phyloP scores from a whole-genome alignment of 164 flowering plant genomes.

The Umbilicus rupestris region DNA sequence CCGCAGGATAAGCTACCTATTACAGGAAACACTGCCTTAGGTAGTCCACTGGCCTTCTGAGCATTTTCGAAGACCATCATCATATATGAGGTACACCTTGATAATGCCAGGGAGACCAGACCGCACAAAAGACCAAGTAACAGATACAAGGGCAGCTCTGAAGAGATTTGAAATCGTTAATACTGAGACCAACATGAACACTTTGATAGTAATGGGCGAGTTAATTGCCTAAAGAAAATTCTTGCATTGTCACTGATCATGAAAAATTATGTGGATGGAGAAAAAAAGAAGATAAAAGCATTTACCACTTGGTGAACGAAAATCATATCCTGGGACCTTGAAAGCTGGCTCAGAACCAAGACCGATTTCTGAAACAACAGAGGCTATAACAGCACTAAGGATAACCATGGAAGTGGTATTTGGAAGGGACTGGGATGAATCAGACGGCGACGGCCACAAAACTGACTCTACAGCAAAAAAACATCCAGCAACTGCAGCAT shows the following conservation, averaged over 20 bases:
- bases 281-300: neutral
- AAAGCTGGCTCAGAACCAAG: conserved; percentile 92
- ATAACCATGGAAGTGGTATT: conserved; percentile 92
- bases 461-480: conserved; percentile 95
- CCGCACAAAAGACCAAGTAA: conserved; percentile 85
- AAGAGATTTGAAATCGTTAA: conserved; percentile 16
- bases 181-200: neutral
- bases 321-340: conserved; percentile 82
- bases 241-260: neutral
- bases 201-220: no score
- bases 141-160: conserved; percentile 95
- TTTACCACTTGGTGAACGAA: conserved; percentile 82
- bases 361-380: conserved; percentile 77
- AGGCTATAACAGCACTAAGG: conserved; percentile 88
- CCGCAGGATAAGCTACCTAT: conserved; percentile 73
- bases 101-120: conserved; percentile 61
- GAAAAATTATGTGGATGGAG: neutral
- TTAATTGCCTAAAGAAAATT: neutral
- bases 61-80: conserved; percentile 28
- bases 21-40: conserved; percentile 57
- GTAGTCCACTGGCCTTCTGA: conserved; percentile 41
- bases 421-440: conserved; percentile 53
- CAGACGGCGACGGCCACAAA: conserved; percentile 72
- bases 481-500: conserved; percentile 96
- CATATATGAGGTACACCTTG: conserved; percentile 59